phyloP scores from a whole-genome alignment of 768 basidiomycete genomes.

The Lactarius vividus region DNA sequence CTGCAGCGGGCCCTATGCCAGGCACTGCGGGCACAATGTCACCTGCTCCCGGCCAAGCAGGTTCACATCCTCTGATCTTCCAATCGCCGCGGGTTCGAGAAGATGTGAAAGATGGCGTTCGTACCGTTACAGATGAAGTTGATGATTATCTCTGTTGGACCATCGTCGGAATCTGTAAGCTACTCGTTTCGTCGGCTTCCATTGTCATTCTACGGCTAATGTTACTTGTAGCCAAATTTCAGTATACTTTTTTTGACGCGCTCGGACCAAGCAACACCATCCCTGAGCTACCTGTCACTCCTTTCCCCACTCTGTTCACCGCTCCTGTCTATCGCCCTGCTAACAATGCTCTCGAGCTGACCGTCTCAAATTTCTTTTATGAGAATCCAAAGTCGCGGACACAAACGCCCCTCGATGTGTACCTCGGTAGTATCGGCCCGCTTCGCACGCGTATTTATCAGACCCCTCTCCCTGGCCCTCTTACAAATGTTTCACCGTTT shows the following conservation, averaged over 20 bases:
- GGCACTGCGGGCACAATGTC: conserved; percentile 67
- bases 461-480: conserved; percentile 62
- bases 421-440: conserved; percentile 87
- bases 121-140: conserved; percentile 79
- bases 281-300: conserved; percentile 80
- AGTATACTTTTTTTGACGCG: conserved; percentile 92
- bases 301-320: conserved; percentile 84
- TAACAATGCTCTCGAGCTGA: conserved; percentile 75
- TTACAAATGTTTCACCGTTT: conserved; percentile 62
- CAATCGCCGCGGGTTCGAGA: conserved; percentile 77
- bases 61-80: conserved; percentile 79
- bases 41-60: conserved; percentile 77
- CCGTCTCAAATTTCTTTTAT: conserved; percentile 87
- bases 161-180: conserved; percentile 90
- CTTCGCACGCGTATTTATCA: conserved; percentile 76
- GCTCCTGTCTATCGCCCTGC: conserved; percentile 70
- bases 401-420: conserved; percentile 79
- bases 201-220: conserved; percentile 20
- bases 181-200: conserved; percentile 16
- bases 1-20: conserved; percentile 81
- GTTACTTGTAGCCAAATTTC: conserved; percentile 69
- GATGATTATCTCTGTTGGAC: conserved; percentile 97
- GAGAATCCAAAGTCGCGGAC: conserved; percentile 61
- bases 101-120: conserved; percentile 75
- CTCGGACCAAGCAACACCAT: conserved; percentile 76